These are phyloP conservation scores for Diutina scorzettiae DNA, from an alignment of 1,139 yeast species.

Conservation along the genomic window DNA sequence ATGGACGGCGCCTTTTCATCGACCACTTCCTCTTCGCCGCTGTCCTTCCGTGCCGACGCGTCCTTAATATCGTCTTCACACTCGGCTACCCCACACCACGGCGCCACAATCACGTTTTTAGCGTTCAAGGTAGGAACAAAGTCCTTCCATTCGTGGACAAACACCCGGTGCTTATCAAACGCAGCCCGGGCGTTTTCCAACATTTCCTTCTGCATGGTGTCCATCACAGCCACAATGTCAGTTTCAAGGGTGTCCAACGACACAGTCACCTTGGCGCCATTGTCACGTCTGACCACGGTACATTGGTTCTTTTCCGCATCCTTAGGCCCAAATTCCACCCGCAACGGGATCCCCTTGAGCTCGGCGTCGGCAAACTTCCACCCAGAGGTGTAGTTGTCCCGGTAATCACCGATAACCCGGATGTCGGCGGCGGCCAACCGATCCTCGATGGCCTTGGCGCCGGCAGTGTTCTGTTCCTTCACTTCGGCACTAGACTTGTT, in stretches of 20 bases:
- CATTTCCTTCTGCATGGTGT: conserved; percentile 66
- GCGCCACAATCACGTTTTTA: conserved; percentile 82
- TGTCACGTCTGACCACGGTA: conserved; percentile 88
- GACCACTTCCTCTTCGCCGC: conserved; percentile 72
- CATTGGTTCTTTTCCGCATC: conserved; percentile 75
- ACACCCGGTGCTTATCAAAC: conserved; percentile 72
- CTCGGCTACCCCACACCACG: conserved; percentile 93
- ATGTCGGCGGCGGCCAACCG: conserved; percentile 46
- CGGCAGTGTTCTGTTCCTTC: conserved; percentile 54
- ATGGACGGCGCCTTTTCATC: conserved; percentile 97
- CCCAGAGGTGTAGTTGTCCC: conserved; percentile 94
- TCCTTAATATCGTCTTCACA: conserved; percentile 98
- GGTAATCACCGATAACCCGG: conserved; percentile 75
- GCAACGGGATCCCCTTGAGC: conserved; percentile 88
- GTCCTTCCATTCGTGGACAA: conserved; percentile 79
- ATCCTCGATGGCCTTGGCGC: conserved; percentile 56
- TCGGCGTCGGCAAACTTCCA: conserved; percentile 99
- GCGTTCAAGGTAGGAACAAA: conserved; percentile 87
- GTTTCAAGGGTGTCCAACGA: conserved; percentile 28
- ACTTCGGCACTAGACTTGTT: conserved; percentile 72
- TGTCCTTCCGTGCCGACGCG: conserved; percentile 70
- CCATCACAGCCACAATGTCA: conserved; percentile 62
- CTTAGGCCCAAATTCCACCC: conserved; percentile 93
- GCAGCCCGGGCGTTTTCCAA: conserved; percentile 69
- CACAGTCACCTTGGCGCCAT: conserved; percentile 60